Conservation (phyloP, 2,329 filamentous ascomycete species). For the Lachnellula occidentalis region DNA sequence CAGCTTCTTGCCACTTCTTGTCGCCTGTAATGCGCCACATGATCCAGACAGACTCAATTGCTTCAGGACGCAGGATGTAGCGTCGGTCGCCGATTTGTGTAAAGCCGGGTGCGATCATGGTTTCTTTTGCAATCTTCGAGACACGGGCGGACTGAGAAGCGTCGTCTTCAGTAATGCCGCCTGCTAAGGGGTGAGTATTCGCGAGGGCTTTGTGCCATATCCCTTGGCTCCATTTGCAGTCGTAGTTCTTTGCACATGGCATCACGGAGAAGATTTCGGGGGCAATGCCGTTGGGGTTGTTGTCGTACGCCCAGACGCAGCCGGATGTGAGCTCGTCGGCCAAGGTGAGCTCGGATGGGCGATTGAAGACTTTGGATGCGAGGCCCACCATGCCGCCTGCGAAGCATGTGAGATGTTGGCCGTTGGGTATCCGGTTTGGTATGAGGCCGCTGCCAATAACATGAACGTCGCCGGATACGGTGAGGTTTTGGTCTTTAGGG, state of each 20-base stretch:
- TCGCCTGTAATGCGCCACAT: conserved; percentile 38
- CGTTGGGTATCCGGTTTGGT: conserved; percentile 34
- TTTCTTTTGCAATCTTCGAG: conserved; percentile 12
- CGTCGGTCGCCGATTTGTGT: conserved; percentile 23
- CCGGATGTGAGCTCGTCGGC: conserved; percentile 56
- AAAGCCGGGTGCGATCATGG: conserved; percentile 20
- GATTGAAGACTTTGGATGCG: conserved; percentile 55
- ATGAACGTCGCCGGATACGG: conserved; percentile 44
- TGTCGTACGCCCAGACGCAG: conserved; percentile 57
- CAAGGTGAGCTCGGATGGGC: conserved; percentile 47
- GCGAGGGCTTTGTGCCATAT: conserved; percentile 40
- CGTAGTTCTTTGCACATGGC: conserved; percentile 17
- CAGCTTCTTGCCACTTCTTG: conserved; percentile 35
- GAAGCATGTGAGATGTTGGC: conserved; percentile 67
- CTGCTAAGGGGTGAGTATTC: conserved; percentile 41
- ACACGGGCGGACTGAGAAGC: conserved; percentile 2
- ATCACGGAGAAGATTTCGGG: conserved; percentile 48
- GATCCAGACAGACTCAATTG: conserved; percentile 63
- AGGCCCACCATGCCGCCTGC: conserved; percentile 66
- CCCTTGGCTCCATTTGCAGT: conserved; percentile 35
- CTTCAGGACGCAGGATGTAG: conserved; percentile 57
- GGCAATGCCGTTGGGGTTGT: conserved; percentile 53
- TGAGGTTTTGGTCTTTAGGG: conserved; percentile 32
- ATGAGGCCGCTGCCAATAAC: conserved; percentile 21
- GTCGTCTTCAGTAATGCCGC: conserved; percentile 49